Evolutionary conservation across 179 eudicot genomes (phyloP), one percentile per base, ranked within the genome.

Genomic region (Spinacia oleracea): DNA sequence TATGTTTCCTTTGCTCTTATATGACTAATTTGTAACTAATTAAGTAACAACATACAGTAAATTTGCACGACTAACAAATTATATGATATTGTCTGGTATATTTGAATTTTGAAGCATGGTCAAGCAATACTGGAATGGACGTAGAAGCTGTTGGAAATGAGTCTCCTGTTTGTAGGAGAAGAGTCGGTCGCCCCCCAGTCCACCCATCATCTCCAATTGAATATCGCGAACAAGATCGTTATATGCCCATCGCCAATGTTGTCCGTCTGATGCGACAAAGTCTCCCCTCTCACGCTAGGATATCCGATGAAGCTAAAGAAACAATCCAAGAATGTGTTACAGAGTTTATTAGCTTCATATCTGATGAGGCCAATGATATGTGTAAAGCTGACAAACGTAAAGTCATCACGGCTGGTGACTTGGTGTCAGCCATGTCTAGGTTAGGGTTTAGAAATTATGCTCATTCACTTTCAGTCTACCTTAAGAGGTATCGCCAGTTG

Each of bases 261-360:
- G 66, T 78, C 12, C 73, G 88, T 11, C 63, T 86, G 11, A 86
- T 86, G 83, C 73, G 85, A 5, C 72, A 66, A 4, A 46, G 23
- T 29, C 76, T 86, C 12, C 87, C 83, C 6, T 72, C 76, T 0
- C 62, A 84, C 29, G 85, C 78, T 35, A 86, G 84, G 65, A 84
- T 86, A n/a, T 55, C 85, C 0, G 87, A 79, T 29, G 87, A 84
- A 1, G 87, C 87, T 32, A 86, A 84, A 48, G 79, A 81, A 2
- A 70, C 78, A 0, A 34, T 86, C 18, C 81, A 78, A 29, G 78
- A 86, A 27, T 81, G 79, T 25, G 83, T 83, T 6, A 60, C 86
- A 4, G 83, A 83, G 78, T 83, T 72, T 78, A 81, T 86, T 11
- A 66, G 83, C 45, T 83, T 83, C 9, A 31, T 86, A 23, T 81